These are phyloP conservation scores for Globisporangium nunn DNA, from an alignment of 352 stramenopile species.

Conservation along the genomic window DNA sequence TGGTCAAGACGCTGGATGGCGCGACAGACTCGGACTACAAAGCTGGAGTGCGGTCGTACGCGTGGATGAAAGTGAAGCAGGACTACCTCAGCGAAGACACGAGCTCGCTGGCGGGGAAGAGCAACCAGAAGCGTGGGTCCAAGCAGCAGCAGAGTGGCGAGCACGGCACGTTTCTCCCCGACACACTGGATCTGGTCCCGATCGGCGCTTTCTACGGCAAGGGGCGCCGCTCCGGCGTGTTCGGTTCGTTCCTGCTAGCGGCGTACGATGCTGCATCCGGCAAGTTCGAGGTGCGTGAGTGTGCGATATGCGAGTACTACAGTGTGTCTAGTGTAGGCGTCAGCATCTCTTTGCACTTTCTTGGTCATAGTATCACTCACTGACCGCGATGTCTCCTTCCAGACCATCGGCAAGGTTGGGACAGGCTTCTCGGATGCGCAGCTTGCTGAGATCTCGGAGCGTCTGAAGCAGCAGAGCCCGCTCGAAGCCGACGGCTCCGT, in stretches of 20 bases:
- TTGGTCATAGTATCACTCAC: neutral
- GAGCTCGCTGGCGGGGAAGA: neutral
- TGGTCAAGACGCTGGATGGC: conserved; percentile 62
- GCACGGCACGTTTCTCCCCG: conserved; percentile 58
- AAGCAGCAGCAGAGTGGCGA: conserved; percentile 4
- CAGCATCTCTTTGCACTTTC: no score
- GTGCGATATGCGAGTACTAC: neutral
- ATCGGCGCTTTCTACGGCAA: conserved; percentile 96
- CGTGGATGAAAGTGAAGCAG: conserved; percentile 84
- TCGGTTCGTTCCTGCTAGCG: conserved; percentile 97
- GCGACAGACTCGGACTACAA: conserved; percentile 44
- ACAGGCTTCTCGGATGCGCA: conserved; percentile 98
- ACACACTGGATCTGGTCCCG: conserved; percentile 97
- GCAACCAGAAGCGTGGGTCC: no score
- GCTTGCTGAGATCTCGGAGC: conserved; percentile 59
- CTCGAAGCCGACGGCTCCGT: conserved; percentile 42
- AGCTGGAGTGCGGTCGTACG: conserved; percentile 60
- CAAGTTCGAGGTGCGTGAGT: conserved; percentile 87
- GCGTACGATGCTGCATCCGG: conserved; percentile 92
- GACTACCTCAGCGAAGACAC: conserved; percentile 46
- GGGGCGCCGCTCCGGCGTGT: conserved; percentile 92
- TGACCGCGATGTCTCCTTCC: neutral
- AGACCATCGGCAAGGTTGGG: conserved; percentile 89
- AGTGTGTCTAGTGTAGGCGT: neutral
- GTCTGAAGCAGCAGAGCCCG: conserved; percentile 31